Evolutionary conservation across 225 moss, liverwort and hornwort genomes (phyloP), one percentile per base, ranked within the genome.

Genomic region (Antitrichia curtipendula): DNA sequence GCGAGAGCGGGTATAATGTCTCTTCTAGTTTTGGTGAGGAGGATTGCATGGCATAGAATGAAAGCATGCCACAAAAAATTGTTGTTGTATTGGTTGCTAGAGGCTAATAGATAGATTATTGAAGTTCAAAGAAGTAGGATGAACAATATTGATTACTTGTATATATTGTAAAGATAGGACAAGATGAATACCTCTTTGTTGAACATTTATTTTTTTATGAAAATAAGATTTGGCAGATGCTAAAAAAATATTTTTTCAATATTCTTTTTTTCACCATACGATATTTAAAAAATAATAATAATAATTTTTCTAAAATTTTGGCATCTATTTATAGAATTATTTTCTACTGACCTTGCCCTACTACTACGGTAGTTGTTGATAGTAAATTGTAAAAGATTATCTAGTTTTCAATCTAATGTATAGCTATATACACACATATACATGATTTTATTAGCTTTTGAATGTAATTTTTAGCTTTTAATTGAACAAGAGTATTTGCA

Each of bases 1-100:
- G 3, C 17, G 1, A 8, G 1, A 70, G 7, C 1, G 0, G 0
- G 16, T 16, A 0, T 9, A 10, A 28, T 28, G 3, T 69, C 1
- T 70, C 8, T 43, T 71, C 17, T 45, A 9, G 16, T 28, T 43
- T 43, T 1, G 43, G 0, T 43, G 3, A 27, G 1, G 22, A 22
- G 0, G 27, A 43, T 25, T 70, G 25, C 70, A 69, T 40, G 14
- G 15, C 15, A 70, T 5, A 8, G 0, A 9, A 25, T 41, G 3
- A 41, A 8, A 41, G 2, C 12, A 68, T 68, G 22, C 1, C 1
- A 0, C 12, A 12, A 66, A 66, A 21, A 66, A 66, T 38, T 22
- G 4, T 7, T 71, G 16, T 43, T 27, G 7, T 27, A 9, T 5
- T 27, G 41, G 5, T 1, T 41, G 1, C 40, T 1, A 41, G 3